Conservation (phyloP, 495 filamentous ascomycete species). For the Aspergillus ostianus region DNA sequence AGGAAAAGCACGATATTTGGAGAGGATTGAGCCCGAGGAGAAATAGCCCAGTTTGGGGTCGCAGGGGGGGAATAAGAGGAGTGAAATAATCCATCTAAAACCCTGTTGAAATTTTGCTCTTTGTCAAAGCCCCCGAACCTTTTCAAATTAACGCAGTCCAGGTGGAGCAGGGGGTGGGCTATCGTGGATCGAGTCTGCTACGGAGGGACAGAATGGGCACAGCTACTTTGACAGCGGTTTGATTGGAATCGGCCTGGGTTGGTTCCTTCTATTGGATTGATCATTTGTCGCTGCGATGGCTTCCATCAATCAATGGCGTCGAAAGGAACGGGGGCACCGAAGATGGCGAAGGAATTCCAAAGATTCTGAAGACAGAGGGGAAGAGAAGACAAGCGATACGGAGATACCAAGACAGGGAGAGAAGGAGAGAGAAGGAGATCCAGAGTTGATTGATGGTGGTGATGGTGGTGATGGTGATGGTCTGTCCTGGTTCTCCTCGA, state of each 20-base stretch:
- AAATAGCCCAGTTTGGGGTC: background rate
- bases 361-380: background rate
- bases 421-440: background rate
- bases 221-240: slow-evolving; percentile 14
- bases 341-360: background rate
- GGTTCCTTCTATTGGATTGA: background rate
- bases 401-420: background rate
- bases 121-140: slow-evolving; percentile 19
- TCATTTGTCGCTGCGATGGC: background rate
- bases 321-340: background rate
- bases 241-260: background rate
- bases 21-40: background rate
- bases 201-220: slow-evolving; percentile 15
- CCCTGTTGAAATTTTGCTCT: slow-evolving; percentile 16
- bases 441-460: too few relatives aligned
- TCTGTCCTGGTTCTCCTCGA: background rate
- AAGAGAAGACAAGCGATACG: background rate
- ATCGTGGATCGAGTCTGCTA: slow-evolving; percentile 25
- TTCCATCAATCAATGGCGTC: background rate
- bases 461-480: background rate
- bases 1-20: slow-evolving; percentile 7
- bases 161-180: slow-evolving; percentile 23
- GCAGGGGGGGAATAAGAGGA: slow-evolving; percentile 8
- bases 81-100: slow-evolving; percentile 13
- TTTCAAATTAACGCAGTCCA: slow-evolving; percentile 23